A percentile compares a stretch with the other conserved stretches of the same genome.
Evolutionary conservation across 164 flowering plant species (phyloP).

Genomic region (Stephania cephalantha): DNA sequence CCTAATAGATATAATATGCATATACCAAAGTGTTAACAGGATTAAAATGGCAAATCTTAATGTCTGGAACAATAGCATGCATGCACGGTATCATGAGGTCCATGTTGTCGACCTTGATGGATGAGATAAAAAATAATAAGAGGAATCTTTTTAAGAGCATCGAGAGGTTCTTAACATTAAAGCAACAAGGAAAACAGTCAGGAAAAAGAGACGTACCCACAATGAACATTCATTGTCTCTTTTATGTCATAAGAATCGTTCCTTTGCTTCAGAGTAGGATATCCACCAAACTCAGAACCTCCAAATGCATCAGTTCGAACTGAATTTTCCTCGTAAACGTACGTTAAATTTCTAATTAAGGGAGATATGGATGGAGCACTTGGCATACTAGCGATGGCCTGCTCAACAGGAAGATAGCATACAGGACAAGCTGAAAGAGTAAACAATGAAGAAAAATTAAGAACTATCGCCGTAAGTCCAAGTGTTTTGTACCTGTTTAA

Average conservation of each 20-base stretch:
- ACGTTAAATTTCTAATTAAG: constrained; percentile 53
- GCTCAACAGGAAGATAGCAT: constrained; percentile 76
- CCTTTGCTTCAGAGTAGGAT: constrained; percentile 80
- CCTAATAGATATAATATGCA: constrained; percentile 29
- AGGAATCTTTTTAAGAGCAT: not conserved
- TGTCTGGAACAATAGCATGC: not conserved
- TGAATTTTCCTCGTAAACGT: constrained; percentile 52
- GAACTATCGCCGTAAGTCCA: not conserved
- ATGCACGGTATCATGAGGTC: not conserved
- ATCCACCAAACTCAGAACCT: constrained; percentile 98
- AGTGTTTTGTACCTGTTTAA: not conserved
- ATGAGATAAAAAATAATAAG: not conserved
- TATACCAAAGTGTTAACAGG: not conserved
- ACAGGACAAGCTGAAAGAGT: constrained; percentile 81
- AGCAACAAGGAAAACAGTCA: not conserved
- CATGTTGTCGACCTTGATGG: not conserved
- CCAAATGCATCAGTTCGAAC: constrained; percentile 45
- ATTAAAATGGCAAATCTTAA: not conserved
- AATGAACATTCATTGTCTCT: constrained; percentile 90
- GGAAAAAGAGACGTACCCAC: constrained; percentile 63
- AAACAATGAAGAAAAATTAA: constrained; percentile 9
- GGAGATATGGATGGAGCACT: constrained; percentile 51
- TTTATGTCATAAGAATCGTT: constrained; percentile 68
- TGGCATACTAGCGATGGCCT: constrained; percentile 74
- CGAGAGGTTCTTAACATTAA: not conserved